Evolutionary conservation across 306 rosid genomes (phyloP), one percentile per base, ranked within the genome.

Genomic region (Medicago lupulina): DNA sequence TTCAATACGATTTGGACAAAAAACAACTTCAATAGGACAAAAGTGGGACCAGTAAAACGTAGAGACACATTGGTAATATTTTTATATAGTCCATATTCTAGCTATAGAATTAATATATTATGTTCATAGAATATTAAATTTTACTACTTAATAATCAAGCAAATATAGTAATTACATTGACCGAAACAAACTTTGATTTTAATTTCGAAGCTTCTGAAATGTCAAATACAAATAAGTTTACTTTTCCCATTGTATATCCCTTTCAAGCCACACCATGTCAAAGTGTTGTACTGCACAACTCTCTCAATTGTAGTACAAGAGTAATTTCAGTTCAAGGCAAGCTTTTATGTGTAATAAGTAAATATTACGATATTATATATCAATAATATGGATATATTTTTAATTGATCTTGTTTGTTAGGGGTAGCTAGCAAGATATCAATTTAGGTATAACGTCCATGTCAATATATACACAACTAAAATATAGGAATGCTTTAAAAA

Each of bases 211-310:
- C 55, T n/a, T 50, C 57, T 50, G 9, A 16, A 50, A n/a, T 50
- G 57, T 50, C 55, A 50, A 50, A 50, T 50, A 50, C 50, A 44
- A 44, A 10, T 11, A 44, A 2, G 16, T 47, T 14, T 13, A 47
- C 7, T 5, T 12, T 4, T 47, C 17, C n/a, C 17, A 47, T 47
- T 15, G 2, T 14, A 47, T 47, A 7, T 47, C 17, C 16, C 14
- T 54, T 28, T 65, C 69, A 28, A 4, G 2, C 15, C 64, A 58
- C 47, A 36, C 59, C 23, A 6, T 31, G 16, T 23, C n/a, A 36
- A 36, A 17, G 5, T 9, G 3, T 44, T 66, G 83, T 79, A 83
- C 79, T 65, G 44, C 67, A 71, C 70, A 59, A 59, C 11, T 51
- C 60, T 18, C 23, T 15, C 7, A 60, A 34, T 34, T 31, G n/a